Base-by-base conservation (phyloP, 2,329 filamentous ascomycete species). In the Dactylellina haptotyla region DNA sequence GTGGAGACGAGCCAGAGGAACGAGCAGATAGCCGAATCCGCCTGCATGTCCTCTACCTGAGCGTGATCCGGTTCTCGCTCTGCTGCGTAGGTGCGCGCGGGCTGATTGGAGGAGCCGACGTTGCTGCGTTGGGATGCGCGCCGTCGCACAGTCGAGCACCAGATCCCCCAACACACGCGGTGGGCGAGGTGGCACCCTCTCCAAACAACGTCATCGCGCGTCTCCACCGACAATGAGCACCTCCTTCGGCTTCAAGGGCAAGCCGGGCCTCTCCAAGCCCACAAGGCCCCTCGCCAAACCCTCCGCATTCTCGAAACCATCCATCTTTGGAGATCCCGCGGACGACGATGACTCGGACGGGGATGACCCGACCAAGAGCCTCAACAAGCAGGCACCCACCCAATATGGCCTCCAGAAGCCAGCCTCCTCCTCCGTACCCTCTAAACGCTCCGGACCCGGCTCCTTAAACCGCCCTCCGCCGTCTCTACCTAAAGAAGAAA, bases 401-500 rank as follows among this genome's bases (percentile, higher is more conserved):
- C 45, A 83, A 81, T 79, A 79, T 30, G 78, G 64, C 75, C 76
- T 77, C 5, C 81, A 81, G 1, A 80, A 57, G 77, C 78, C 64
- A 79, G 79, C 4, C 77, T 76, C 28, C 79, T 81, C 57, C 54
- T 76, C 37, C 53, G 66, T 51, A 75, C 75, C 46, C 39, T 70
- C 63, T 23, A 75, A 37, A 76, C 77, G 32, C 51, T 75, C 20
- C 76, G 83, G 66, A n/a, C 66, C 66, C 12, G 66, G 66, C 51
- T 84, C 84, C 64, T 76, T 80, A 26, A 85, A 84, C 71, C 79
- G 80, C 61, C 77, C 79, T 8, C 79, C 81, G 10, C 83, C 81
- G 2, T 87, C 87, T 77, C 82, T 86, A 0, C 83, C 89, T 30
- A 83, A 87, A 28, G 87, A 89, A 25, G 86, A 87, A 77, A 85